Conservation (phyloP, 306 rosid species). For the Rosa lucieae region DNA sequence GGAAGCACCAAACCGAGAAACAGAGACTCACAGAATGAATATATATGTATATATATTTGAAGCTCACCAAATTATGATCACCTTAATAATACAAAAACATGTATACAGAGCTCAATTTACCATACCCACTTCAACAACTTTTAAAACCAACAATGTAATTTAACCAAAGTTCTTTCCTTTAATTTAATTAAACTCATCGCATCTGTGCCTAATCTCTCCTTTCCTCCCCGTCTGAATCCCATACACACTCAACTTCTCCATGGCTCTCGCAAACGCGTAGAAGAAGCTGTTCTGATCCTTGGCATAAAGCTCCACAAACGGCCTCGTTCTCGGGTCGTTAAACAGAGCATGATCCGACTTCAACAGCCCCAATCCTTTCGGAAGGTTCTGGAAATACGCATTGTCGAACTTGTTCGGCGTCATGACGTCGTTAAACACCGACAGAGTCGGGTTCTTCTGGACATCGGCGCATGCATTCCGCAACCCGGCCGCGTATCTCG, state of each 20-base stretch:
- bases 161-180: not conserved
- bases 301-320: conserved; percentile 56
- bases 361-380: conserved; percentile 65
- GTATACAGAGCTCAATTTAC: conserved; percentile 22
- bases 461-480: conserved; percentile 57
- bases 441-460: conserved; percentile 59
- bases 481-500: conserved; percentile 56
- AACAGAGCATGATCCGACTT: conserved; percentile 69
- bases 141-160: not conserved
- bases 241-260: conserved; percentile 72
- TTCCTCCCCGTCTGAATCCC: conserved; percentile 56
- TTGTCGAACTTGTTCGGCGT: conserved; percentile 88
- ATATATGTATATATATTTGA: conserved; percentile 17
- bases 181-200: conserved; percentile 67
- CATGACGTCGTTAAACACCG: conserved; percentile 80
- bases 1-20: not conserved
- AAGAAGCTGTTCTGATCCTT: conserved; percentile 55
- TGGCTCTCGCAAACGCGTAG: conserved; percentile 54
- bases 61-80: conserved; percentile 17
- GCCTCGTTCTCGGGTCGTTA: conserved; percentile 49
- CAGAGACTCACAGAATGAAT: not conserved
- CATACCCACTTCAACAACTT: not conserved
- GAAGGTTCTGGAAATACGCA: conserved; percentile 72
- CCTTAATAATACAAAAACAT: conserved; percentile 6
- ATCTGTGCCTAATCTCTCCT: conserved; percentile 86